Conservation (phyloP, 345 rosid genomes). For the Brassica rapa region DNA sequence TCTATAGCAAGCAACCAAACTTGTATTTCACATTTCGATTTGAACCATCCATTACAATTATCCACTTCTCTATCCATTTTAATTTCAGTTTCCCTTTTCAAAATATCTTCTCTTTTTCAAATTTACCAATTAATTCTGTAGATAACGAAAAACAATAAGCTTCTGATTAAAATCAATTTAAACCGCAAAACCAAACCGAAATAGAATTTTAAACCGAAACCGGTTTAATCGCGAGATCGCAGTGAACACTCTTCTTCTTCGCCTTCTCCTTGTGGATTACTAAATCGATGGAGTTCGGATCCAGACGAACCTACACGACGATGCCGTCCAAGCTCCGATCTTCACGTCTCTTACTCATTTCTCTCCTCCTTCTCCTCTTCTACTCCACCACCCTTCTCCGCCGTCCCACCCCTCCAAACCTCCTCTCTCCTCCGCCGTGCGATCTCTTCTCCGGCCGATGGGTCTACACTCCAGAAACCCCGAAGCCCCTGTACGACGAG, state of each 20-base stretch:
- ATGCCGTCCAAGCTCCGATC: constrained; percentile 63
- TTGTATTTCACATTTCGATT: constrained; percentile 7
- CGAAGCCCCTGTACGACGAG: constrained; percentile 62
- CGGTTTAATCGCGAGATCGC: constrained; percentile 7
- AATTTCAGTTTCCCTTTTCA: not conserved
- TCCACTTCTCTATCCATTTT: constrained; percentile 20
- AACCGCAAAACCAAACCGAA: constrained; percentile 4
- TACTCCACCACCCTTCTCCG: constrained; percentile 49
- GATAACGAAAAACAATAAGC: not conserved
- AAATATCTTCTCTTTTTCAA: not conserved
- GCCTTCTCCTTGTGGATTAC: not conserved
- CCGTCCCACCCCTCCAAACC: constrained; percentile 24
- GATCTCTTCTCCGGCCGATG: constrained; percentile 76
- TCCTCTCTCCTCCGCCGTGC: constrained; percentile 49
- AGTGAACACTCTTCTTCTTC: not conserved
- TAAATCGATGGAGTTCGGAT: constrained; percentile 28
- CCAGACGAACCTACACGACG: constrained; percentile 38
- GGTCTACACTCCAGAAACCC: constrained; percentile 47
- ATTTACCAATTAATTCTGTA: not conserved
- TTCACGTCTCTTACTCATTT: constrained; percentile 48
- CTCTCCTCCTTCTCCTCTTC: constrained; percentile 55
- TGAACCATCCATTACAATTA: constrained; percentile 32
- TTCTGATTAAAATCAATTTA: not conserved
- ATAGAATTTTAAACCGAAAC: not conserved
- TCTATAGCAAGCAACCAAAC: not conserved